Base-by-base conservation (phyloP, 768 basidiomycete genomes). In the Pleurotus tuber-regium region DNA sequence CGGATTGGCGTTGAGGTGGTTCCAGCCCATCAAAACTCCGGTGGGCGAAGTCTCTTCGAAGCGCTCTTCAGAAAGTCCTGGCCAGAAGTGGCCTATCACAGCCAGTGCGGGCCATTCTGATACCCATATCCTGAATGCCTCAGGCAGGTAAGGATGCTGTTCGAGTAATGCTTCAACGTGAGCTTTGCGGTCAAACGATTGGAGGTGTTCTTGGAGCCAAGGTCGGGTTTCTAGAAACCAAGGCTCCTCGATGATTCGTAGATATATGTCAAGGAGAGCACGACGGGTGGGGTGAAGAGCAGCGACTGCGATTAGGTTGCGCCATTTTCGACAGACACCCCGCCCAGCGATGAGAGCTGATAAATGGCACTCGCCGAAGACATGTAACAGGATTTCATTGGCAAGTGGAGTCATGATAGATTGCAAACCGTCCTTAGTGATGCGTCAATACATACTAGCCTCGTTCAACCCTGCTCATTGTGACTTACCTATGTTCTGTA, bases 61-160 rank as follows among this genome's bases (percentile, higher is more conserved):
- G 16, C 25, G 44, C 1, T 2, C 24, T 7, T 12, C 30, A 26
- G 57, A 56, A 19, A 61, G 51, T 21, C 54, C 61, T 3, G 63
- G 63, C 60, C 62, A 65, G 21, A 50, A 18, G 23, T 57, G 52
- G 1, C 42, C 58, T 9, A 61, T 57, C 9, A 53, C 55, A 21
- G 59, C 60, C 12, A 50, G 43, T 10, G 52, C 60, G 18, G 63
- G 63, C 63, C 63, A 63, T 47, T 65, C 63, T 25, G 58, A 55
- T 1, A 65, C 51, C 61, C 61, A 63, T 10, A 60, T 35, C n/a
- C 48, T 36, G 26, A 47, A 47, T 8, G 24, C 8, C 26, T 47
- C 44, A 23, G 44, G 44, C 1, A 47, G 25, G 44, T 47, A 47
- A 18, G 11, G 44, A 18, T 47, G 29, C 14, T 47, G 44, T 8